Evolutionary conservation across 179 eudicot species (phyloP).

Genomic region (Carnegiea gigantea): DNA sequence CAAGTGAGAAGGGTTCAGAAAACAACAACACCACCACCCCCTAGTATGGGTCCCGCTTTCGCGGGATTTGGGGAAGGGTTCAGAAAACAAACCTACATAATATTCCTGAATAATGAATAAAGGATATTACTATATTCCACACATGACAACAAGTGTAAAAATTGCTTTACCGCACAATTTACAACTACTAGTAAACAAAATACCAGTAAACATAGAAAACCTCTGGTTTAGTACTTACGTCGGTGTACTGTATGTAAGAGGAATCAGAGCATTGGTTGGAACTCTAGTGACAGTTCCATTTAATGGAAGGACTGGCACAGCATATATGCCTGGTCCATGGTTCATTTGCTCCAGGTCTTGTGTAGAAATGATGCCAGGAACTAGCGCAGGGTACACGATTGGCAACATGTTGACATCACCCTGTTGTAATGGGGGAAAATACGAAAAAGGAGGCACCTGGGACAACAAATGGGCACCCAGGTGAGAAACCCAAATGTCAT

Average conservation of each 20-base stretch:
- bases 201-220: not conserved
- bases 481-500: not conserved
- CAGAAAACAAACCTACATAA: not conserved
- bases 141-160: not conserved
- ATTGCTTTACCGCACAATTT: not conserved
- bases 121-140: not conserved
- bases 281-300: constrained; percentile 61
- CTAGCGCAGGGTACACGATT: constrained; percentile 70
- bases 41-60: too few relatives aligned
- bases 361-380: constrained; percentile 57
- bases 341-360: constrained; percentile 67
- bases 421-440: constrained; percentile 41
- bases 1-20: not conserved
- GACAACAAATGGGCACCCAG: not conserved
- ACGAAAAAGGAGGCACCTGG: constrained; percentile 50
- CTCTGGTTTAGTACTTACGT: constrained; percentile 59
- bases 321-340: constrained; percentile 90
- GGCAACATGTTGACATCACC: constrained; percentile 64
- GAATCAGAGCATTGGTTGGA: constrained; percentile 78
- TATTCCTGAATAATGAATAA: not conserved
- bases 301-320: constrained; percentile 69
- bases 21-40: too few relatives aligned
- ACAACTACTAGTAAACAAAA: not conserved
- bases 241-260: constrained; percentile 87
- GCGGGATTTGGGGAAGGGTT: too few relatives aligned